phyloP scores from a whole-genome alignment of 179 eudicot genomes.

The Beta corolliflora region DNA sequence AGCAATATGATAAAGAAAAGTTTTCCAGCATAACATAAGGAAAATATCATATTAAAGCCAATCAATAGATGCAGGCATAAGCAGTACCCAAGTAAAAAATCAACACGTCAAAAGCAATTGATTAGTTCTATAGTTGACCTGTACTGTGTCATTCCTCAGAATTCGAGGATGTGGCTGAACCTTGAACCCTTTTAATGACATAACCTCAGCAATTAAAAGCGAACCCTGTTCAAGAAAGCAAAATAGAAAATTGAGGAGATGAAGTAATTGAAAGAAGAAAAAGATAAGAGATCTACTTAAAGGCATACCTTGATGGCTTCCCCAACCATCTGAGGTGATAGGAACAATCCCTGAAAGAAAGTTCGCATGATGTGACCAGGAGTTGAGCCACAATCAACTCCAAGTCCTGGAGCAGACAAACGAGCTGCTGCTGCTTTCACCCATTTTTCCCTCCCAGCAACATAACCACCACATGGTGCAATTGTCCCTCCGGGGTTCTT shows the following conservation, averaged over 20 bases:
- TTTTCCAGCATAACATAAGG: neutral
- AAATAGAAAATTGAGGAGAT: conserved; percentile 10
- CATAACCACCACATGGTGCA: conserved; percentile 98
- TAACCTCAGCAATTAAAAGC: conserved; percentile 91
- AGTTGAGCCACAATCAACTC: conserved; percentile 91
- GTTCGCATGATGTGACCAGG: conserved; percentile 88
- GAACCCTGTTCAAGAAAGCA: conserved; percentile 58
- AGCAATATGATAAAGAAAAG: neutral
- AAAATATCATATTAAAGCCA: neutral
- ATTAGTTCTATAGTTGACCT: conserved; percentile 43
- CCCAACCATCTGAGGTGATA: conserved; percentile 98
- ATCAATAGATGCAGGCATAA: neutral
- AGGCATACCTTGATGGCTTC: conserved; percentile 81
- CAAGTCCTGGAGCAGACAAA: conserved; percentile 96
- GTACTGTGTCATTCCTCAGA: conserved; percentile 84
- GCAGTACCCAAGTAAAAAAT: neutral
- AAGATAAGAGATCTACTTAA: neutral
- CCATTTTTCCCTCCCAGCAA: conserved; percentile 84
- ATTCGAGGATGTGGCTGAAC: conserved; percentile 88
- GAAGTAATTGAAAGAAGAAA: neutral
- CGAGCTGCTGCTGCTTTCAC: conserved; percentile 97
- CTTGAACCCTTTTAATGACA: conserved; percentile 74
- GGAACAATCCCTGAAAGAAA: conserved; percentile 86
- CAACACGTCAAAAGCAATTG: neutral
- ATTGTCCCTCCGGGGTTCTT: conserved; percentile 99